Conservation (phyloP, 495 filamentous ascomycete genomes). For the Lentithecium fluviatile region DNA sequence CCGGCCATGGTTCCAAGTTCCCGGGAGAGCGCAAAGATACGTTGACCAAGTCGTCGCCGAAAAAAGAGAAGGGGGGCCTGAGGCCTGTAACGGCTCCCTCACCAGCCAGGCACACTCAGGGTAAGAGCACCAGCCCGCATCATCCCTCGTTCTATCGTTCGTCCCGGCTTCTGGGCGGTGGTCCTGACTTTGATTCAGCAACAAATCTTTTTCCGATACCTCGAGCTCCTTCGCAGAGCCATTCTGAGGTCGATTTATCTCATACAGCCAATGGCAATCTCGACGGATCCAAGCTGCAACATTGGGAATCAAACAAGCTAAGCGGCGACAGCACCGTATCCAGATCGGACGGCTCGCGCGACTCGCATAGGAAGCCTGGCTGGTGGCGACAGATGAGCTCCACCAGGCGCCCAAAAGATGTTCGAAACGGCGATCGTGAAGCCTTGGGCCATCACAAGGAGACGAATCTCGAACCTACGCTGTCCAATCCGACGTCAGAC, state of each 20-base stretch:
- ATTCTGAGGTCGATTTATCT: conserved; percentile 28
- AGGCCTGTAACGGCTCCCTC: conserved; percentile 35
- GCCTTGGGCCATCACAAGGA: conserved; percentile 26
- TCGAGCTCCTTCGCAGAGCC: conserved; percentile 25
- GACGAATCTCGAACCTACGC: conserved; percentile 13
- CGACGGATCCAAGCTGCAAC: conserved; percentile 22
- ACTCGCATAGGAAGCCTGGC: conserved; percentile 20
- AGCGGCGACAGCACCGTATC: conserved; percentile 22
- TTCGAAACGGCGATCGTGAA: conserved; percentile 26
- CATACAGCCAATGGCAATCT: conserved; percentile 28
- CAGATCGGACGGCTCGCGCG: conserved; percentile 19
- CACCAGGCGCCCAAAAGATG: conserved; percentile 23
- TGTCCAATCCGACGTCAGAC: conserved; percentile 23
- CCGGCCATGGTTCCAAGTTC: conserved; percentile 3
- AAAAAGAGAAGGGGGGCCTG: conserved; percentile 22
- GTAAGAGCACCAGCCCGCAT: conserved; percentile 24
- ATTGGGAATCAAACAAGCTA: conserved; percentile 23
- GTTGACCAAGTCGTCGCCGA: conserved; percentile 16
- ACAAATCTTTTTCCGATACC: conserved; percentile 23
- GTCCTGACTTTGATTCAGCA: conserved; percentile 33
- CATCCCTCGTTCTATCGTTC: conserved; percentile 10
- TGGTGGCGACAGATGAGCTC: conserved; percentile 35
- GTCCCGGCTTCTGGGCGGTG: conserved; percentile 7
- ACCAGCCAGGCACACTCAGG: conserved; percentile 22
- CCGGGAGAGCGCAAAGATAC: conserved; percentile 28